phyloP scores from a whole-genome alignment of 192 early-diverging fungal genomes.

The Coemansia sp. region DNA sequence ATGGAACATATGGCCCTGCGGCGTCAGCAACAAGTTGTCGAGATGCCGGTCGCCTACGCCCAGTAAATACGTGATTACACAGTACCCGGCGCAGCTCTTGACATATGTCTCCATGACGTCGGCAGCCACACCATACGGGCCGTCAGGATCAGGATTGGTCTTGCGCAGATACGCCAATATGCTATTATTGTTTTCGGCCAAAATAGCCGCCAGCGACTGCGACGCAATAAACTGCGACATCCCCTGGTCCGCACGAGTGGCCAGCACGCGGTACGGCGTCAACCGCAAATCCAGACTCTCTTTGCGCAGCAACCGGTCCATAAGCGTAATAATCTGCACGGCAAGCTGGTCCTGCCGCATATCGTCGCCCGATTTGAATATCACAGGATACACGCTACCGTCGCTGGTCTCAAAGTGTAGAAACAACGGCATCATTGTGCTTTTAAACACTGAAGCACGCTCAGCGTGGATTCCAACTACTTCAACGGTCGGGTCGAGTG shows the following conservation, averaged over 20 bases:
- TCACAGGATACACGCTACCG: conserved; percentile 88
- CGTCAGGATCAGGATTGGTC: conserved; percentile 66
- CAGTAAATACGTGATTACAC: conserved; percentile 96
- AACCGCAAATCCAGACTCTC: conserved; percentile 94
- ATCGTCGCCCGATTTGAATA: conserved; percentile 98
- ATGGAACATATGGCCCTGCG: conserved; percentile 88
- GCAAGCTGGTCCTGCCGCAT: conserved; percentile 96
- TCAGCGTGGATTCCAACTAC: conserved; percentile 86
- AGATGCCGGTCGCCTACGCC: conserved; percentile 98
- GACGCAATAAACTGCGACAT: conserved; percentile 95
- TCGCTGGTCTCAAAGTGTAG: conserved; percentile 82
- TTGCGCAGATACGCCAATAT: conserved; percentile 77
- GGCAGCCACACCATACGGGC: conserved; percentile 66
- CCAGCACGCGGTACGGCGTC: conserved; percentile 94
- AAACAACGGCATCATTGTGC: conserved; percentile 81
- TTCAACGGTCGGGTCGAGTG: conserved; percentile 85
- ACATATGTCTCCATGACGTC: conserved; percentile 94
- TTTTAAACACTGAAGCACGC: conserved; percentile 85
- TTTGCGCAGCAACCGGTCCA: conserved; percentile 92
- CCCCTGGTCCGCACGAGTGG: conserved; percentile 93
- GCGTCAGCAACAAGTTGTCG: conserved; percentile 92
- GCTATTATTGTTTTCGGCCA: conserved; percentile 83
- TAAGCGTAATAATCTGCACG: conserved; percentile 95
- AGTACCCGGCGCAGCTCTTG: conserved; percentile 96
- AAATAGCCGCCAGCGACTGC: conserved; percentile 80